Base-by-base conservation (phyloP, 2,329 filamentous ascomycete species). In the Colletotrichum sojae region DNA sequence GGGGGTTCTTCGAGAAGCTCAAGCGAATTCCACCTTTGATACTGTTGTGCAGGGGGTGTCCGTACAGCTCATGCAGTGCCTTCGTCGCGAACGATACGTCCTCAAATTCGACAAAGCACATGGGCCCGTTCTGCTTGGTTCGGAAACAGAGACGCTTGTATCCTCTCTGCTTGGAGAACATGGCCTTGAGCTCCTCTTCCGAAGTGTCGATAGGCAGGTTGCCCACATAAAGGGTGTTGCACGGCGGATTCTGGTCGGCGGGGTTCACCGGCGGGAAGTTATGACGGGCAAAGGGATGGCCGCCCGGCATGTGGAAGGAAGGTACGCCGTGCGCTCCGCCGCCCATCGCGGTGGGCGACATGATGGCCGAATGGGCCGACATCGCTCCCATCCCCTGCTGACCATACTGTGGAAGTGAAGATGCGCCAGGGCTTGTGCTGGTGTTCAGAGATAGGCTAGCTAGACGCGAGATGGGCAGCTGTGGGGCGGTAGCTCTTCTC, bases 101-200 rank as follows among this genome's bases (percentile, higher is more conserved):
- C 76, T 98, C 95, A 74, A 98, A 99, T 80, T 99, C 96, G 45
- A 99, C 96, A 79, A 98, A 98, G 78, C 96, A 98, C 95, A 98
- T 98, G 2, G 95, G 95, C 0, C 95, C 95, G 74, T 98, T 97
- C 73, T 93, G 90, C 83, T 98, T 98, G 62, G 94, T 97, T 40
- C 95, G 89, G 85, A 98, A 97, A 77, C 94, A 97, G 8, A 99
- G 89, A 31, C 96, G 89, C 82, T 97, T 98, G 84, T 98, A 99
- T 4, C 96, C 96, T 55, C 95, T 91, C 79, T 97, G 94, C 81
- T 95, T 95, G 27, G 92, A 94, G 77, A 99, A 99, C 76, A 98
- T 88, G 22, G 92, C 90, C 81, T 98, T 98, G 64, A 99, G 88
- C 79, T 98, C 96, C 77, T 98, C 95, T 76, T 99, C 96, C 0